phyloP scores from a whole-genome alignment of 139 green algal species.

The Marvania coccoides region DNA sequence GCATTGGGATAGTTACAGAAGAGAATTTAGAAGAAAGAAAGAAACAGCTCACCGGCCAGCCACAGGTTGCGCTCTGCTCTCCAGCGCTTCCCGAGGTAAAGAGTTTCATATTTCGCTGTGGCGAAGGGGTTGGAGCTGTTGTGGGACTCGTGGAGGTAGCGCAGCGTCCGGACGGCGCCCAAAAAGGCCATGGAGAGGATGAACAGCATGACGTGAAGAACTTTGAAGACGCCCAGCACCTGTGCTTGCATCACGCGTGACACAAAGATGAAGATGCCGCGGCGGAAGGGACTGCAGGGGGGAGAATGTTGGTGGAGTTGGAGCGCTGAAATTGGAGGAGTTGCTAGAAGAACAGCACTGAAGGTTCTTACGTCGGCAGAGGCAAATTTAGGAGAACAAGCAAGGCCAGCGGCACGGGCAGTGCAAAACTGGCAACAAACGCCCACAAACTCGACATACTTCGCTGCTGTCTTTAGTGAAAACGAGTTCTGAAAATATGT shows the following conservation, averaged over 20 bases:
- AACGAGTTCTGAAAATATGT: too few species aligned
- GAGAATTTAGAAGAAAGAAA: too few species aligned
- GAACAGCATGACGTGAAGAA: constrained; percentile 46
- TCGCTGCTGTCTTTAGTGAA: too few species aligned
- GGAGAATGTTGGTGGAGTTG: not conserved
- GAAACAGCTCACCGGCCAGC: constrained; percentile 27
- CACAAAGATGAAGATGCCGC: constrained; percentile 7
- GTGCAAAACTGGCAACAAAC: constrained; percentile 18
- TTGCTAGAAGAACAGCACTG: not conserved
- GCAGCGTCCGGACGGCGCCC: constrained; percentile 1
- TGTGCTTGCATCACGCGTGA: constrained; percentile 23
- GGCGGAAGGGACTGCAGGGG: constrained; percentile 7
- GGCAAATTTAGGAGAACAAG: constrained; percentile 17
- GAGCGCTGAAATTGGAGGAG: not conserved
- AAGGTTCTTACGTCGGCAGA: constrained; percentile 11
- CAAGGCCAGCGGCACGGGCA: constrained; percentile 20
- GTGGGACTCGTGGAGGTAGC: not conserved
- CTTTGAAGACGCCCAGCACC: constrained; percentile 24
- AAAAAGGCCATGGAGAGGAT: constrained; percentile 33
- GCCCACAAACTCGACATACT: constrained; percentile 8
- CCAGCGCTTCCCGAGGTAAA: constrained; percentile 40
- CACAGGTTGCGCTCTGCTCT: constrained; percentile 45
- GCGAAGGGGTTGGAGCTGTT: not conserved
- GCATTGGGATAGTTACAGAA: too few species aligned
- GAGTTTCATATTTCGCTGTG: constrained; percentile 26